Evolutionary conservation across 192 early-diverging fungal species (phyloP), one percentile per base, ranked within the genome.

Genomic region (Dissophora ornata): DNA sequence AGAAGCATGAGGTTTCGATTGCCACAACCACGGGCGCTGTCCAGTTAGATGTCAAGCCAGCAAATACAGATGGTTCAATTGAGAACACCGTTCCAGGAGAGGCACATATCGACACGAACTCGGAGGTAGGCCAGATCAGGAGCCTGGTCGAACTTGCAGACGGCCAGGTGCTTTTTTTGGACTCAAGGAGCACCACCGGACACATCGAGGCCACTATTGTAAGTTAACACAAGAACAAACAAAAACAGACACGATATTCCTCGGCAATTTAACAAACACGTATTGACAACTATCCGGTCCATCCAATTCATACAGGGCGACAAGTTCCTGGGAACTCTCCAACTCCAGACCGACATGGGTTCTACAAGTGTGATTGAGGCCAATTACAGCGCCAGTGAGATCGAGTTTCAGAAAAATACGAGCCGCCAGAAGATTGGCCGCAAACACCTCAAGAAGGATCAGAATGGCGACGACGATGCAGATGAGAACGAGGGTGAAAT

Each of bases 341-440:
- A 36, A 12, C 30, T 61, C 10, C 30, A 33, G 30, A 61, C 46
- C 3, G 18, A 30, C 7, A 48, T 49, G 19, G 47, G 59, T 10
- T 15, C 28, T 3, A 3, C 34, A 2, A 24, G 9, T 18, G 59
- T 61, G n/a, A 8, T 24, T n/a, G 59, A 61, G 30, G 32, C 19
- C 1, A 21, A 36, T 0, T 18, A 36, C 11, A 49, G 59, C 46
- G n/a, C n/a, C 7, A 61, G 46, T 13, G 19, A 29, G 32, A 61
- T 61, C 22, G 46, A 61, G n/a, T 61, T 34, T 24, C 46, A 61
- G 21, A 49, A 61, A 32, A 22, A 61, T 15, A 36, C 59, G 3
- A 30, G 15, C 1, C 22, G 49, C 1, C 12, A 30, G 5, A 61
- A 49, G 32, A 4, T 49, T 38, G 59, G 46, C 4, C 22, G 32